Evolutionary conservation across 176 grass and related monocot genomes (phyloP), one percentile per base, ranked within the genome.

Genomic region (Pontederia crassipes): DNA sequence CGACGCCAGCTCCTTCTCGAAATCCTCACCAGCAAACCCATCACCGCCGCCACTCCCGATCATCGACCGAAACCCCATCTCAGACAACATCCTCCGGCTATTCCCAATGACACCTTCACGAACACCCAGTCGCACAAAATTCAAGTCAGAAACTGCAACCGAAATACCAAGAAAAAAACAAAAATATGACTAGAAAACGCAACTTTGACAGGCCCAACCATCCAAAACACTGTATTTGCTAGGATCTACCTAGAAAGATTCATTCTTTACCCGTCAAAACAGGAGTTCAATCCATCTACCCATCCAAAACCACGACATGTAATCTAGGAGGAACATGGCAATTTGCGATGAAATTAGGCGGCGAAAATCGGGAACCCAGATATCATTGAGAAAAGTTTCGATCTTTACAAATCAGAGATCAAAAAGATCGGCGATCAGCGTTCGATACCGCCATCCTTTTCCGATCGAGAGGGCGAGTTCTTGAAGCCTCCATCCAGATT

Each of bases 1-100:
- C 12, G 61, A 75, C 4, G 75, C 77, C 17, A 95, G 77, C 67
- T 89, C 89, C 68, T 80, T 81, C 49, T 73, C 78, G 60, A 79
- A 45, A 70, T 75, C 74, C 79, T 84, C 83, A 40, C 32, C 32
- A 40, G 32, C 32, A 40, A 40, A 28, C 52, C 54, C 10, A 57
- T 57, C 66, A 3, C 56, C 66, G n/a, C 52, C 66, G 8, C 53
- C 46, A 52, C 26, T 68, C 52, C 51, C 26, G 51, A 55, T 55
- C 51, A 68, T 11, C 10, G 50, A 55, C 52, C 16, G 16, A 55
- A 57, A 28, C 14, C 52, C 66, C 66, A 57, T 56, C 66, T 57
- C 52, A 4, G 52, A 56, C 52, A 56, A 11, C 66, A 69, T 56
- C 52, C 16, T 49, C 61, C 17, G 4, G 4, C 4, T 2, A 8